Conservation (phyloP, 768 basidiomycete species). For the Tephrocybe sp. region DNA sequence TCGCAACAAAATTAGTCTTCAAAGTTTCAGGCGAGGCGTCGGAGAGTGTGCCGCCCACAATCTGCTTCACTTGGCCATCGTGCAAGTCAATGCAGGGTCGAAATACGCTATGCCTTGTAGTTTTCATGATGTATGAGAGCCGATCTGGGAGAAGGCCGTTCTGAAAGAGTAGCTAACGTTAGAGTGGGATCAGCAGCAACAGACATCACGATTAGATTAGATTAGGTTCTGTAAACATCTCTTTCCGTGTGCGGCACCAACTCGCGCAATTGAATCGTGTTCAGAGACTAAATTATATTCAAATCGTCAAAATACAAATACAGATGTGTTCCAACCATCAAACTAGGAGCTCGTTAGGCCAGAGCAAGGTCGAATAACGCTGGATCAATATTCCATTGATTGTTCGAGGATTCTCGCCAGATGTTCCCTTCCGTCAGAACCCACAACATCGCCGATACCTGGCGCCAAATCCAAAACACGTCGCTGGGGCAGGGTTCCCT, state of each 20-base stretch:
- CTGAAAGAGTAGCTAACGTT: no score
- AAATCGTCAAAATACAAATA: no score
- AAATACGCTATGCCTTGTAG: constrained; percentile 56
- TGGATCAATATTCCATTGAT: constrained; percentile 69
- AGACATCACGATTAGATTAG: no score
- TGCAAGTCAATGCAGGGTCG: constrained; percentile 97
- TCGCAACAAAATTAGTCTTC: constrained; percentile 90
- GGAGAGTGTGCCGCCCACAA: constrained; percentile 92
- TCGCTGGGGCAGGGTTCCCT: constrained; percentile 90
- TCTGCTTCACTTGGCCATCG: constrained; percentile 95
- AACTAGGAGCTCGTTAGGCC: no score
- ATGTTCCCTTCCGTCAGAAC: constrained; percentile 82
- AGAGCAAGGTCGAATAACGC: neutral
- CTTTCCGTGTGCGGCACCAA: no score
- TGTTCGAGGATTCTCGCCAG: constrained; percentile 77
- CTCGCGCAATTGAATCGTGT: no score
- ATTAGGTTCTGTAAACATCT: no score
- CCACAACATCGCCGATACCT: constrained; percentile 79
- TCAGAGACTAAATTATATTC: no score
- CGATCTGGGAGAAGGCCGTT: no score
- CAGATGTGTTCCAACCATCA: no score
- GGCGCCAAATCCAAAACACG: constrained; percentile 93
- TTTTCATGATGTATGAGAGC: constrained; percentile 28
- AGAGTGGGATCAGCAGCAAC: no score
- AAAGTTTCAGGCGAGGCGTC: constrained; percentile 59